Conservation (phyloP, 2,329 filamentous ascomycete species). For the Sodiomyces alkalinus region DNA sequence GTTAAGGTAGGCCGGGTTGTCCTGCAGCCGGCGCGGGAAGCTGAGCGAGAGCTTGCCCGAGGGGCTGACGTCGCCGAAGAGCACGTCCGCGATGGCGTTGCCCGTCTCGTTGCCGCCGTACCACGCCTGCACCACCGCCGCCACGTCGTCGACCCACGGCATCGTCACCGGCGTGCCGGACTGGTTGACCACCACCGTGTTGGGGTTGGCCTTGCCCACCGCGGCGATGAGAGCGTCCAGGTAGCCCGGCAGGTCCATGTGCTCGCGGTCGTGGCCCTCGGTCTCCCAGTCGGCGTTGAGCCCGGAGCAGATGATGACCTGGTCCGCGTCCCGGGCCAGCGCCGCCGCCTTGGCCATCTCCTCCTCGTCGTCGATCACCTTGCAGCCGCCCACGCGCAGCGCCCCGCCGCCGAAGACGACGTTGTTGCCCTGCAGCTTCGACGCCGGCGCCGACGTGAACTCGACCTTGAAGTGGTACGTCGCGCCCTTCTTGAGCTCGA, state of each 20-base stretch:
- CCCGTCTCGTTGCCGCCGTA: slow-evolving; percentile 65
- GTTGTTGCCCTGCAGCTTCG: slow-evolving; percentile 33
- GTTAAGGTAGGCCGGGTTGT: slow-evolving; percentile 58
- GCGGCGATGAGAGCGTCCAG: slow-evolving; percentile 52
- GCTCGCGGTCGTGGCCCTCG: slow-evolving; percentile 57
- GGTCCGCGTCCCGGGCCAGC: slow-evolving; percentile 54
- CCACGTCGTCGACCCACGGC: slow-evolving; percentile 40
- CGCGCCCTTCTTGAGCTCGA: slow-evolving; percentile 41
- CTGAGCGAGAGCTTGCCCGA: slow-evolving; percentile 60
- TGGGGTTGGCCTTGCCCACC: slow-evolving; percentile 47
- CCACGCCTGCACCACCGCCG: slow-evolving; percentile 56
- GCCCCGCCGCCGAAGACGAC: slow-evolving; percentile 42
- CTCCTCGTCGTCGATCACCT: slow-evolving; percentile 37
- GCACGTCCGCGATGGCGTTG: slow-evolving; percentile 55
- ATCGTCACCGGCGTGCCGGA: slow-evolving; percentile 55
- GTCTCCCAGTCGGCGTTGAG: slow-evolving; percentile 63
- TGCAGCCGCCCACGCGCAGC: slow-evolving; percentile 45
- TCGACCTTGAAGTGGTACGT: slow-evolving; percentile 43
- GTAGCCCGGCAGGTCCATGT: slow-evolving; percentile 54
- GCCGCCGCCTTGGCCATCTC: slow-evolving; percentile 52
- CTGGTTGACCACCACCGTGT: slow-evolving; percentile 53
- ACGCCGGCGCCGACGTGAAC: slow-evolving; percentile 43
- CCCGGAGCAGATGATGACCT: slow-evolving; percentile 65
- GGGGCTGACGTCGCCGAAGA: slow-evolving; percentile 53
- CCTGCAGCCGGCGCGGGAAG: slow-evolving; percentile 46